phyloP scores from a whole-genome alignment of 148 eudicot genomes.

The Vaccinium myrtillus region DNA sequence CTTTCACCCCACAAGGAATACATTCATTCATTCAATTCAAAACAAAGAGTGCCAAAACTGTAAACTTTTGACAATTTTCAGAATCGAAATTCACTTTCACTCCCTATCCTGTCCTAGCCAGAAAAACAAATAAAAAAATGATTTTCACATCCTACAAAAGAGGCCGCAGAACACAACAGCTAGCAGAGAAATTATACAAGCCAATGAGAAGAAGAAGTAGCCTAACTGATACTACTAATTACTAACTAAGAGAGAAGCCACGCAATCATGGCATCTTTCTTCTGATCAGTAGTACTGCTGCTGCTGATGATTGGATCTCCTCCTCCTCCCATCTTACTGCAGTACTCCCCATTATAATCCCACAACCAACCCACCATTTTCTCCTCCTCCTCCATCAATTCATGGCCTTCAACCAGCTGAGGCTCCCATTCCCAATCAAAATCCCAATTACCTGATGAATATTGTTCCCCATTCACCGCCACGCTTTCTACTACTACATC shows the following conservation, averaged over 20 bases:
- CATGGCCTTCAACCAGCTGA: conserved; percentile 10
- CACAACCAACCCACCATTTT: conserved; percentile 46
- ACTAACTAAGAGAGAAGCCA: conserved; percentile 47
- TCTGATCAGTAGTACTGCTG: conserved; percentile 22
- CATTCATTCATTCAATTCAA: no score
- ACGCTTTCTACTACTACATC: neutral
- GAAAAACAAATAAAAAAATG: no score
- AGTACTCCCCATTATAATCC: conserved; percentile 29
- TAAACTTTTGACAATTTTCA: no score
- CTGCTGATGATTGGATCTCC: conserved; percentile 14
- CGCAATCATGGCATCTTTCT: conserved; percentile 56
- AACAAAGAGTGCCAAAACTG: no score
- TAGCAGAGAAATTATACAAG: no score
- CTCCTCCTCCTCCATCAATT: conserved; percentile 25
- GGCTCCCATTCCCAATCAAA: conserved; percentile 36
- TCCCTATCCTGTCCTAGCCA: no score
- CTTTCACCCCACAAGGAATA: no score
- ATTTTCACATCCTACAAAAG: no score
- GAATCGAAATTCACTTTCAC: no score
- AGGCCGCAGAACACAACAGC: no score
- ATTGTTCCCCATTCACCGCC: conserved; percentile 3
- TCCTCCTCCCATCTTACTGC: conserved; percentile 4
- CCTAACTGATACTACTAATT: neutral
- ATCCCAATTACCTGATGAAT: conserved; percentile 19
- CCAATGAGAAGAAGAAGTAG: no score